Evolutionary conservation across 1,284 basidiomycete species (phyloP), one percentile per base, ranked within the genome.

Genomic region (Fomes fomentarius): DNA sequence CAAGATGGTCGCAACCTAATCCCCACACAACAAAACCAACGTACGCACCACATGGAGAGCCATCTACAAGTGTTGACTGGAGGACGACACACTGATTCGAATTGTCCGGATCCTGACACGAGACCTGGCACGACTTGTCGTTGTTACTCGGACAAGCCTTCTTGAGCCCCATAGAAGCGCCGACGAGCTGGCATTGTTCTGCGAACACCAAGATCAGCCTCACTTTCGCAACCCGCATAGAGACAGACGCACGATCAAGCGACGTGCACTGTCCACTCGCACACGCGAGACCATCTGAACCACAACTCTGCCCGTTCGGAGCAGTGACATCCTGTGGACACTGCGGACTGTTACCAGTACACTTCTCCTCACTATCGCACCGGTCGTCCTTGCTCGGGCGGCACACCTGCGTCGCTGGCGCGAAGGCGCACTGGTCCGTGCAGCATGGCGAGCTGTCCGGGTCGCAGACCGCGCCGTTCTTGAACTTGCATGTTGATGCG

Each of bases 181-280:
- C 93, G 41, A 87, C 81, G 33, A 75, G 79, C 69, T 84, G 80
- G 69, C 94, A 97, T 84, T 97, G 94, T 58, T 76, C 86, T 89
- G 57, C 4, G 41, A 47, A 26, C 37, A 19, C 14, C 4, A 4
- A 9, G 4, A 44, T 41, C 28, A 42, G 28, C 14, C 34, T 15
- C 9, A 33, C 8, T 33, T n/a, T n/a, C 19, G 10, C 7, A 7
- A 19, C 17, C 22, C 8, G 26, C 43, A 47, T 45, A 61, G 31
- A 46, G 25, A 17, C 19, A 47, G 21, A 81, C 86, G 64, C 63
- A 88, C 86, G 71, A 60, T 86, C 78, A 22, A 89, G 72, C 21
- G 88, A 91, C 15, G 94, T 96, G 72, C 94, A 96, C 47, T 81
- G 74, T 8, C 94, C 94, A 60, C 82, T 85, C 0, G 94, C 93